A percentile compares a stretch with the other conserved stretches of the same genome.
Conservation (phyloP, 441 rosid genomes). For the Euphorbia corollata region DNA sequence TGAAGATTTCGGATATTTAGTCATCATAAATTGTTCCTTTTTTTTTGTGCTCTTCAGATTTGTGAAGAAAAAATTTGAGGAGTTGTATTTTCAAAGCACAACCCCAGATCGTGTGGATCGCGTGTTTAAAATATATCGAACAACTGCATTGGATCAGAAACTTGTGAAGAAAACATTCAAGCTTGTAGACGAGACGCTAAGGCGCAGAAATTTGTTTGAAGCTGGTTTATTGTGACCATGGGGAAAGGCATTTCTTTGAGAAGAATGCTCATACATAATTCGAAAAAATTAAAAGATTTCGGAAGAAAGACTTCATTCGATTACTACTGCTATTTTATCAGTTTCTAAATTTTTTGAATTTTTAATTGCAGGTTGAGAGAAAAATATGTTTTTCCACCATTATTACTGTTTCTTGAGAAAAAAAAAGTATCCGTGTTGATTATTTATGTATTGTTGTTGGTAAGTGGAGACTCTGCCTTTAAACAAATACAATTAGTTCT, state of each 20-base stretch:
- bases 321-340: neutral
- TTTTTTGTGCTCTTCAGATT: conserved; percentile 35
- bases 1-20: neutral
- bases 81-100: conserved; percentile 80
- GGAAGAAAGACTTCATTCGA: conserved; percentile 15
- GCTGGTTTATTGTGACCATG: conserved; percentile 73
- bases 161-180: conserved; percentile 98
- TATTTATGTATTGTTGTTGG: no score
- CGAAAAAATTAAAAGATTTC: neutral
- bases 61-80: conserved; percentile 94
- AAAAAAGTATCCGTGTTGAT: no score
- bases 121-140: conserved; percentile 87
- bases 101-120: conserved; percentile 79
- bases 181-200: conserved; percentile 87
- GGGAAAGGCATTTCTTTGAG: conserved; percentile 1
- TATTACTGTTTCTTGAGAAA: no score
- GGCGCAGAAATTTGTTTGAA: conserved; percentile 87
- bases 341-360: conserved; percentile 13
- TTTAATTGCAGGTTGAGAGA: conserved; percentile 14
- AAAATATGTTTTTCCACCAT: conserved; percentile 1
- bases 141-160: conserved; percentile 90
- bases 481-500: conserved; percentile 18
- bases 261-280: conserved; percentile 29
- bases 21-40: neutral
- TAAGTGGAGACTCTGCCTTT: neutral